Conservation (phyloP, 345 rosid species). For the Corchorus olitorius region DNA sequence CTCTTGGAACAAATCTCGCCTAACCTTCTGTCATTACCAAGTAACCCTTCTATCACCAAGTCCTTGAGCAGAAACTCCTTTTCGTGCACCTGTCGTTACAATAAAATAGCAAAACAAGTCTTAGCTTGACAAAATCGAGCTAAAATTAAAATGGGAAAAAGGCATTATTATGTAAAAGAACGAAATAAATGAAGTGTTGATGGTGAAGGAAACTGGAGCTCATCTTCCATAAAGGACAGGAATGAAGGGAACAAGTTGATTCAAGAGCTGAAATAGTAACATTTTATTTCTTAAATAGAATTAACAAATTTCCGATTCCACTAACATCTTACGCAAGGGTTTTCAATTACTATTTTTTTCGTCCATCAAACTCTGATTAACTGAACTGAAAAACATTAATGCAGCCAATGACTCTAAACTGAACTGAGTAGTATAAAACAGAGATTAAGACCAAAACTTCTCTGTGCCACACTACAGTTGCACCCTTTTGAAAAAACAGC, state of each 20-base stretch:
- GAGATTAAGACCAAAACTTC: background rate
- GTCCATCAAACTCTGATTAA: background rate
- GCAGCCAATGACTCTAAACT: background rate
- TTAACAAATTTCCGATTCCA: background rate
- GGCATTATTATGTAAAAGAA: background rate
- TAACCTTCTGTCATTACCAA: slow-evolving; percentile 67
- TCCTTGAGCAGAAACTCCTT: slow-evolving; percentile 87
- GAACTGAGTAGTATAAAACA: background rate
- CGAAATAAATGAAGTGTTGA: background rate
- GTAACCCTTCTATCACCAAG: slow-evolving; percentile 66
- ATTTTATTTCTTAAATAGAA: too few species aligned
- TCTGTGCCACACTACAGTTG: background rate
- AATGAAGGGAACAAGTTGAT: background rate
- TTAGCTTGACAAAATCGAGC: background rate
- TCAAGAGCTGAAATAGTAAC: background rate
- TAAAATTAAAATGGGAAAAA: background rate
- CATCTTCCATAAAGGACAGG: background rate
- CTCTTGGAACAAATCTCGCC: slow-evolving; percentile 91
- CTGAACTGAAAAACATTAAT: background rate
- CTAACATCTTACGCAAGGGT: background rate
- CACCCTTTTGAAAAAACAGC: background rate
- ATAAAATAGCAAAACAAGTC: slow-evolving; percentile 5
- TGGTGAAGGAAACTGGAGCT: background rate
- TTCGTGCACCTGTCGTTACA: slow-evolving; percentile 66
- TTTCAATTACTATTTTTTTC: background rate